Conservation (phyloP, 257 asterid genomes). For the Salvia rosmarinus region DNA sequence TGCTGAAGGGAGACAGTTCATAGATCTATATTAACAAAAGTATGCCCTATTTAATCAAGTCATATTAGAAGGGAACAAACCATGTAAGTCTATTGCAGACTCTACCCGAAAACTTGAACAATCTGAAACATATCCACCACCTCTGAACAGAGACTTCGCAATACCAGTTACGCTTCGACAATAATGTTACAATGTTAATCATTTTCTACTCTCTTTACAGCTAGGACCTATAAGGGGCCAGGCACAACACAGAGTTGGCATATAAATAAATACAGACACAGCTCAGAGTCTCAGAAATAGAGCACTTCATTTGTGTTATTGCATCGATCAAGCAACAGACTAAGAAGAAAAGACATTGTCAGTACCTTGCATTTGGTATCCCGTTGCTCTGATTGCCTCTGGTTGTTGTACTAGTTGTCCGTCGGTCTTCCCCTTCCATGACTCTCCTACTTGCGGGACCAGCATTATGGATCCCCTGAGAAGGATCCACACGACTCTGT, state of each 20-base stretch:
- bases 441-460: conserved; percentile 54
- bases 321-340: not conserved
- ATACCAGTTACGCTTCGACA: not conserved
- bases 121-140: conserved; percentile 27
- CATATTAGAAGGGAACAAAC: not conserved
- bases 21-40: conserved; percentile 5
- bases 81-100: not conserved
- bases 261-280: conserved; percentile 9
- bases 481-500: conserved; percentile 53
- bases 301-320: conserved; percentile 6
- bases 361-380: conserved; percentile 63
- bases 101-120: not conserved
- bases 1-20: not conserved
- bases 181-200: not conserved
- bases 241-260: not conserved
- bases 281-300: not conserved
- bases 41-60: conserved; percentile 4
- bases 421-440: conserved; percentile 59
- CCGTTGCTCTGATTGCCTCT: conserved; percentile 51
- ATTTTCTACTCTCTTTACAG: not conserved
- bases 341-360: conserved; percentile 5
- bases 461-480: conserved; percentile 46
- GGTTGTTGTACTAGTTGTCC: conserved; percentile 46
- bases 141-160: conserved; percentile 1
- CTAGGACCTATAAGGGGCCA: conserved; percentile 10